These are phyloP conservation scores for Hirschioporus abietinus DNA, from an alignment of 768 basidiomycete genomes.

Conservation along the genomic window DNA sequence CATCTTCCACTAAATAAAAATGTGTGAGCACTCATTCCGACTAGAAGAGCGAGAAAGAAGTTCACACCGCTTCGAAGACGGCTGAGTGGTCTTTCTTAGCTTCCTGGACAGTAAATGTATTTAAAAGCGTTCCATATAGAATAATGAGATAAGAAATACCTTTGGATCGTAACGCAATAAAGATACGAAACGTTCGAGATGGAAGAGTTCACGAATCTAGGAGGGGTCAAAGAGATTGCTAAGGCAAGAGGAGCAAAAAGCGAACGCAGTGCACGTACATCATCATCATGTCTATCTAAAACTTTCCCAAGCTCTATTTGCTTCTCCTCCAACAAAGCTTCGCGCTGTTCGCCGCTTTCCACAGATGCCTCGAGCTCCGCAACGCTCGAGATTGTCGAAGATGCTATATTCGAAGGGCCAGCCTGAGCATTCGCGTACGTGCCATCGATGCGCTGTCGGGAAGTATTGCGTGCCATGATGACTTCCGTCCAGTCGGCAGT, in stretches of 20 bases:
- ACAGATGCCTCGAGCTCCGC: background rate
- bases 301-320: conserved; percentile 55
- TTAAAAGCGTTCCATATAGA: background rate
- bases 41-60: background rate
- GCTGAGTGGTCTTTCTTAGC: conserved; percentile 68
- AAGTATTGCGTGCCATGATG: background rate
- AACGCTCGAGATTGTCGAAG: background rate
- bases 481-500: background rate
- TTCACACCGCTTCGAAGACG: conserved; percentile 68
- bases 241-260: conserved; percentile 3
- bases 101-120: conserved; percentile 32
- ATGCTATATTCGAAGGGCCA: background rate
- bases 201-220: conserved; percentile 84
- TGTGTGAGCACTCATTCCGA: conserved; percentile 6
- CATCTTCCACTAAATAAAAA: conserved; percentile 48
- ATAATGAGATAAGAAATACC: conserved; percentile 28
- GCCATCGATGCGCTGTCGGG: background rate
- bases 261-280: conserved; percentile 45
- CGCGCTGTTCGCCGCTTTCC: conserved; percentile 19
- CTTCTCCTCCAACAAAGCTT: conserved; percentile 49
- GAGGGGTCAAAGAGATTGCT: conserved; percentile 1
- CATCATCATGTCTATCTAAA: conserved; percentile 61
- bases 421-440: background rate
- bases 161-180: conserved; percentile 74
- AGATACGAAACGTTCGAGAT: conserved; percentile 75